Conservation (phyloP, 345 rosid genomes). For the Cardamine resedifolia region DNA sequence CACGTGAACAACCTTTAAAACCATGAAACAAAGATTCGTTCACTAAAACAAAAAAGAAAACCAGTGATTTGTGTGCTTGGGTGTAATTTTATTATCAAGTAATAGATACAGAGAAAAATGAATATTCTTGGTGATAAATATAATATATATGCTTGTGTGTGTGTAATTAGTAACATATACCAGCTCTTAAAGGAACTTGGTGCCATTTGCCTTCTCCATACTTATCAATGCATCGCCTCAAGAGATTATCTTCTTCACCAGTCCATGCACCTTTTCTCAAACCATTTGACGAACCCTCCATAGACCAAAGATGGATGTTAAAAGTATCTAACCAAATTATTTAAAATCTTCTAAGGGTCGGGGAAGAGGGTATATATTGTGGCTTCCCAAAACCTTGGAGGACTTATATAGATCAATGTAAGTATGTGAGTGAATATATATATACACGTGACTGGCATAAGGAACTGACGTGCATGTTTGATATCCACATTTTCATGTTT, state of each 20-base stretch:
- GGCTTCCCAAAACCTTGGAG: conserved; percentile 10
- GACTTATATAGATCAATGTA: background rate
- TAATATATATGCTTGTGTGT: background rate
- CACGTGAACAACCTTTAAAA: no score
- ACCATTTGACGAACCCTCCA: conserved; percentile 22
- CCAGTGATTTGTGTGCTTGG: background rate
- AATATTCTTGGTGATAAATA: background rate
- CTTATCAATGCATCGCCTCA: conserved; percentile 46
- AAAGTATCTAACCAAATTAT: background rate
- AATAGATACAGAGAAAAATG: background rate
- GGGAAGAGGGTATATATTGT: background rate
- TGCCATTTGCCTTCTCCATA: no score
- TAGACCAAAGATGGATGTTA: background rate
- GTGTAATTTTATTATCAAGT: background rate
- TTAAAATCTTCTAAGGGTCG: background rate
- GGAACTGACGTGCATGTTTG: background rate
- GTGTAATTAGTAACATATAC: conserved; percentile 22
- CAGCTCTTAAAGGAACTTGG: conserved; percentile 45
- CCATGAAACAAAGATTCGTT: background rate
- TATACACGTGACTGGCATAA: conserved; percentile 1
- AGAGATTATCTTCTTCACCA: conserved; percentile 50
- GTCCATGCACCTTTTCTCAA: conserved; percentile 58
- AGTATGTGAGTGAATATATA: conserved; percentile 4
- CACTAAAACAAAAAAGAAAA: background rate
- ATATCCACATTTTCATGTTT: background rate